phyloP scores from a whole-genome alignment of 441 rosid species.

The Gossypium laxum region DNA sequence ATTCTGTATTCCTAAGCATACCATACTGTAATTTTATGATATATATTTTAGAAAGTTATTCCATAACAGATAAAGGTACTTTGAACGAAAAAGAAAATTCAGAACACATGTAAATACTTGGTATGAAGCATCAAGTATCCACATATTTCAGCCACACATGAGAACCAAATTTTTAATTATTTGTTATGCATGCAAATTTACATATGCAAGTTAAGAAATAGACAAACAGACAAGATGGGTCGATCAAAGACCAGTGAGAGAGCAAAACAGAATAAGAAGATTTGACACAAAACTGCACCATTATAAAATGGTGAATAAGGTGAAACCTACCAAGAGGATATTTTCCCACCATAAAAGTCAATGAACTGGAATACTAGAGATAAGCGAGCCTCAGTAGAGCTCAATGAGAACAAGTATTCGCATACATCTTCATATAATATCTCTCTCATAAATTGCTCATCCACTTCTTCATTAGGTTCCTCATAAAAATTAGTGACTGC shows the following conservation, averaged over 20 bases:
- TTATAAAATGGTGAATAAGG: background rate
- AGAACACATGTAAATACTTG: background rate
- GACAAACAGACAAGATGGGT: background rate
- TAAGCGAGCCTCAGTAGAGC: conserved; percentile 58
- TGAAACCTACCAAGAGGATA: conserved; percentile 45
- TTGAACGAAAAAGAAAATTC: background rate
- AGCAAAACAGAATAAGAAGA: background rate
- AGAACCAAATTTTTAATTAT: background rate
- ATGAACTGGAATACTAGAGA: conserved; percentile 63
- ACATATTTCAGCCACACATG: background rate
- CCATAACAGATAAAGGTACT: background rate
- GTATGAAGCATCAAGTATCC: background rate
- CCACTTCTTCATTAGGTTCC: conserved; percentile 40
- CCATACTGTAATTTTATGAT: background rate
- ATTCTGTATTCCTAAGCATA: background rate
- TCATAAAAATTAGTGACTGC: conserved; percentile 29
- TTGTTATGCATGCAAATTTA: background rate
- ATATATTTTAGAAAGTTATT: background rate
- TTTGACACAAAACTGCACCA: background rate
- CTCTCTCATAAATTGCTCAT: conserved; percentile 56
- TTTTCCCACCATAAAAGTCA: conserved; percentile 74
- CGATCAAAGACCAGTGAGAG: background rate
- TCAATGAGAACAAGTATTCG: conserved; percentile 65
- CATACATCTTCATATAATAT: conserved; percentile 71
- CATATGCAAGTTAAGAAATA: background rate